phyloP scores from a whole-genome alignment of 257 asterid genomes.

The Striga asiatica region DNA sequence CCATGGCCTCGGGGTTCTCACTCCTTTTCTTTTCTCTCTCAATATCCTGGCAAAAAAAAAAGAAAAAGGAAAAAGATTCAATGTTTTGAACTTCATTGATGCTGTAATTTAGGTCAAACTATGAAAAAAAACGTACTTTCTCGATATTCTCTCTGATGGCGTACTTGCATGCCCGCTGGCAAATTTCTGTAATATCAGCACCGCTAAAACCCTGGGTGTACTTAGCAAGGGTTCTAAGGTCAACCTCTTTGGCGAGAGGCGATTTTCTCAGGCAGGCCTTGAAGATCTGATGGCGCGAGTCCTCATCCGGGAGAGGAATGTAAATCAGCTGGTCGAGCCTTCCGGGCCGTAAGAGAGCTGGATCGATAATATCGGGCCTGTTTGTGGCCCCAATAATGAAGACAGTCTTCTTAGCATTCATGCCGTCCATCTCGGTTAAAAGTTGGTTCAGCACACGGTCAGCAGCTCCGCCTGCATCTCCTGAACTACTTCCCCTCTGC shows the following conservation, averaged over 20 bases:
- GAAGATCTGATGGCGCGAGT: conserved; percentile 74
- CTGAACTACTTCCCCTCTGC: conserved; percentile 77
- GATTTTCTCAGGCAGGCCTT: conserved; percentile 79
- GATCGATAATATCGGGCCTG: conserved; percentile 77
- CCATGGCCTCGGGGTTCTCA: conserved; percentile 72
- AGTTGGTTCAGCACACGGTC: conserved; percentile 89
- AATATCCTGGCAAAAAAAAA: conserved; percentile 46
- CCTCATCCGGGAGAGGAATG: conserved; percentile 84
- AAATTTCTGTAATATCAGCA: conserved; percentile 84
- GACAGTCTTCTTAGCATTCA: conserved; percentile 85
- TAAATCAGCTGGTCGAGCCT: conserved; percentile 84
- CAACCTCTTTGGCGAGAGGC: conserved; percentile 67
- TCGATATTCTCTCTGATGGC: conserved; percentile 91
- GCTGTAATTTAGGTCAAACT: neutral
- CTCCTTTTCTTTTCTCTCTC: conserved; percentile 65
- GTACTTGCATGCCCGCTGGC: conserved; percentile 87
- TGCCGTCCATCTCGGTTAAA: conserved; percentile 88
- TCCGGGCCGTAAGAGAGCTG: conserved; percentile 92
- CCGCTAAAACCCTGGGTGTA: conserved; percentile 91
- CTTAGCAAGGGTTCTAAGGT: conserved; percentile 70
- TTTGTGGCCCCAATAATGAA: conserved; percentile 87
- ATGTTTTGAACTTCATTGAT: neutral
- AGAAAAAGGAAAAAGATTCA: neutral
- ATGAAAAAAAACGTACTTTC: conserved; percentile 32
- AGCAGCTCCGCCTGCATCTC: conserved; percentile 94